Base-by-base conservation (phyloP, 371 early-diverging fungal species). In the Fennellomyces sp. region DNA sequence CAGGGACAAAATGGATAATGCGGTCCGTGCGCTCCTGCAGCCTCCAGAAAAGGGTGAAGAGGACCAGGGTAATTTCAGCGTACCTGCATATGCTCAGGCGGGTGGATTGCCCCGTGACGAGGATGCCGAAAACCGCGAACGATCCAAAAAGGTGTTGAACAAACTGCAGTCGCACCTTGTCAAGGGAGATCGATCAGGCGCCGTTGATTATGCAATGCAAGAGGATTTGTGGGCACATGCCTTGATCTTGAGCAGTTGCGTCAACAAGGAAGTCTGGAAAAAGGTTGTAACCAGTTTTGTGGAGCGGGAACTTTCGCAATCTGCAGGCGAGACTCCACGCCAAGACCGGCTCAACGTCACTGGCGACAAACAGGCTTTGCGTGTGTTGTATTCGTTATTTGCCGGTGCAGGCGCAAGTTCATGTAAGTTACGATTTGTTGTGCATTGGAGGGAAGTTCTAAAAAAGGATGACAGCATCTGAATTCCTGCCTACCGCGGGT, bases 161-260 rank as follows among this genome's bases (percentile, higher is more conserved):
- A 81, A 76, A 33, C 70, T 96, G 6, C 87, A 92, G 64, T 66
- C 74, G 0, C 61, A 81, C 23, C 81, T 97, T 33, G 68, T 93
- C 33, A 68, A 78, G 12, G 95, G 96, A 3, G 88, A 94, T 63
- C 88, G 92, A 13, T 56, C 69, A 26, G 89, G 75, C 0, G 95
- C 97, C 1, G 91, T 93, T 13, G 78, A 85, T 6, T 76, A 84
- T 52, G 91, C 94, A 0, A 80, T 91, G 53, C 78, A 78, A 42
- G 78, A 85, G 33, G 84, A 84, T 49, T 63, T 94, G 49, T 97
- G 96, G 96, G 81, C 91, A 0, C 95, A 97, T 70, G 97, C 96
- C 5, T 78, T 96, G 23, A 86, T 95, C 7, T 89, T 97, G 64
- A 87, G 94, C 39, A 95, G 94, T 58, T 89, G 92, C 58, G 88